Conservation (phyloP, 2,329 filamentous ascomycete genomes). For the Calonectria hongkongensis region DNA sequence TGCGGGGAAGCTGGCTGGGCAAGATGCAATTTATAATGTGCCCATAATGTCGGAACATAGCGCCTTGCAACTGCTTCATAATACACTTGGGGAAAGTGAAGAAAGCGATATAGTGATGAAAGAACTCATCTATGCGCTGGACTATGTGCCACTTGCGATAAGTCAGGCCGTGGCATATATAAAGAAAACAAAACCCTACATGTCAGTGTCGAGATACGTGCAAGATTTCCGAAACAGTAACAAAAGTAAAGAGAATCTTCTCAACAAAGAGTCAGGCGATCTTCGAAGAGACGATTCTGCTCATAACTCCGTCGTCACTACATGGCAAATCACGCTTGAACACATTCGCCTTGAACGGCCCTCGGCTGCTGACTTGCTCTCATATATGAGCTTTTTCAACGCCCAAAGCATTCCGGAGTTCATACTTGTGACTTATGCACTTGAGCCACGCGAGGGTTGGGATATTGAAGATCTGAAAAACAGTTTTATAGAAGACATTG, state of each 20-base stretch:
- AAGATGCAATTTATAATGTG: background rate
- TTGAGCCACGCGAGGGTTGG: too few relatives aligned
- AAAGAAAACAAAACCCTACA: constrained; percentile 44
- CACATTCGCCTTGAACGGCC: constrained; percentile 23
- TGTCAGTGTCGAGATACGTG: constrained; percentile 56
- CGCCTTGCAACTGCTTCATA: background rate
- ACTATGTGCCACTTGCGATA: background rate
- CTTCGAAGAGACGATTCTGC: constrained; percentile 42
- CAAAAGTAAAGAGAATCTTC: constrained; percentile 50
- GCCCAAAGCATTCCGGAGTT: constrained; percentile 35
- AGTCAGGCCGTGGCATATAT: constrained; percentile 56
- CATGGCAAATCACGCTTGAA: constrained; percentile 41
- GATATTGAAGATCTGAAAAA: too few relatives aligned
- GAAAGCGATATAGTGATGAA: background rate
- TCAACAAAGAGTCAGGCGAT: constrained; percentile 51
- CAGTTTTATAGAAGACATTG: too few relatives aligned
- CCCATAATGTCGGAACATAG: background rate
- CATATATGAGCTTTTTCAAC: constrained; percentile 45
- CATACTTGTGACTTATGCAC: too few relatives aligned
- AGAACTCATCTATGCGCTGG: background rate
- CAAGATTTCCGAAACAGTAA: constrained; percentile 55
- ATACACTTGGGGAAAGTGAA: background rate
- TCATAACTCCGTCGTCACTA: constrained; percentile 35
- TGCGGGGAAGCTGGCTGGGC: constrained; percentile 40
- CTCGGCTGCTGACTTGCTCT: constrained; percentile 28